These are phyloP conservation scores for Rhizophagus prolifer DNA, from an alignment of 192 early-diverging fungal species.

Conservation along the genomic window DNA sequence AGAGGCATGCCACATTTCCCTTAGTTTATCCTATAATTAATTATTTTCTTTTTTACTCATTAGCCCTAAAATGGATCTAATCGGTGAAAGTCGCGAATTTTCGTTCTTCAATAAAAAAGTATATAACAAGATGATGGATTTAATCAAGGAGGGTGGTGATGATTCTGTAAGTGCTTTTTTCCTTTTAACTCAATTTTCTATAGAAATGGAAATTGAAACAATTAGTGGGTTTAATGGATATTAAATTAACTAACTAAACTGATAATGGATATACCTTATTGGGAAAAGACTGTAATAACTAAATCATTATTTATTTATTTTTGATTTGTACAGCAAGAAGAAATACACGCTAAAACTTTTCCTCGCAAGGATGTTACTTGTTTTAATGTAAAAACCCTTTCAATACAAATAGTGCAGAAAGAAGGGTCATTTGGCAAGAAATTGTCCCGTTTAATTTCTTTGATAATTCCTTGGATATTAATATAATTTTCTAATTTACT, in stretches of 20 bases:
- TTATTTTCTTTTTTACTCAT: neutral
- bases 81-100: neutral
- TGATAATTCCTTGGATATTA: neutral
- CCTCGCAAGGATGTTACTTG: neutral
- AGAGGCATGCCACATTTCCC: neutral
- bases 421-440: neutral
- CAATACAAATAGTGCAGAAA: neutral
- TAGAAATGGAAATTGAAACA: too few relatives aligned
- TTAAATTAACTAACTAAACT: too few relatives aligned
- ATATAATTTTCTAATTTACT: neutral
- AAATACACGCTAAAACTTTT: neutral
- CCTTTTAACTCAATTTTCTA: too few relatives aligned
- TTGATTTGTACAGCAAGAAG: neutral
- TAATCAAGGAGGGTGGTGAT: neutral
- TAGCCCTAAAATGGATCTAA: neutral
- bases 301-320: too few relatives aligned
- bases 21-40: neutral
- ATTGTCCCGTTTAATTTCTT: neutral
- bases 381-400: neutral
- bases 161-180: neutral
- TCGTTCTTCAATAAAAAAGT: neutral
- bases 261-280: too few relatives aligned
- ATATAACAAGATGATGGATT: neutral
- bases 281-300: too few relatives aligned
- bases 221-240: too few relatives aligned